Conservation (phyloP, 352 stramenopile species). For the Globisporangium emineosum region DNA sequence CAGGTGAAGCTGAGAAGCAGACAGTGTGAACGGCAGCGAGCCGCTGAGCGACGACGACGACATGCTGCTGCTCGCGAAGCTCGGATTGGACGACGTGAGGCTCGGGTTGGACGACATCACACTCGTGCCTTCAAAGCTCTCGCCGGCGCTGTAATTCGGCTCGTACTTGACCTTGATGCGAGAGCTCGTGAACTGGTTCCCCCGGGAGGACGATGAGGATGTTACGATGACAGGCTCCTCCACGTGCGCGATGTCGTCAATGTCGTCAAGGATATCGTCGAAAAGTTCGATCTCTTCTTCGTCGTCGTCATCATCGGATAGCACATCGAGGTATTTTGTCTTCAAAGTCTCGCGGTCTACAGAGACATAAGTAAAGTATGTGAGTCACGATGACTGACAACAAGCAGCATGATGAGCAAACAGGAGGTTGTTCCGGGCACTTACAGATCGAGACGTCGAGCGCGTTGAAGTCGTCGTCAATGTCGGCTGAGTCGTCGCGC, state of each 20-base stretch:
- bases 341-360: constrained; percentile 19
- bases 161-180: constrained; percentile 12
- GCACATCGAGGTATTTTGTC: constrained; percentile 22
- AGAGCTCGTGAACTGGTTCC: constrained; percentile 8
- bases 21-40: constrained; percentile 9
- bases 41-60: constrained; percentile 7
- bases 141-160: constrained; percentile 10
- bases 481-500: constrained; percentile 11
- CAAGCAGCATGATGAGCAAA: not conserved
- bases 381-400: not conserved
- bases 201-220: not conserved
- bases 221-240: not conserved
- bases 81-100: constrained; percentile 11
- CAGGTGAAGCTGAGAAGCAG: not conserved
- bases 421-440: not conserved
- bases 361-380: not conserved
- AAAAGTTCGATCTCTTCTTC: not conserved
- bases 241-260: constrained; percentile 19
- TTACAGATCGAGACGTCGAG: constrained; percentile 19
- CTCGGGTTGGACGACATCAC: constrained; percentile 16
- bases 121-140: constrained; percentile 19
- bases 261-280: constrained; percentile 10
- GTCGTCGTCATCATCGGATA: constrained; percentile 25
- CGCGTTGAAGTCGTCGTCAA: constrained; percentile 13
- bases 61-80: constrained; percentile 14